These are phyloP conservation scores for Oryza glumipatula DNA, from an alignment of 176 grass and related monocot species.

Conservation along the genomic window DNA sequence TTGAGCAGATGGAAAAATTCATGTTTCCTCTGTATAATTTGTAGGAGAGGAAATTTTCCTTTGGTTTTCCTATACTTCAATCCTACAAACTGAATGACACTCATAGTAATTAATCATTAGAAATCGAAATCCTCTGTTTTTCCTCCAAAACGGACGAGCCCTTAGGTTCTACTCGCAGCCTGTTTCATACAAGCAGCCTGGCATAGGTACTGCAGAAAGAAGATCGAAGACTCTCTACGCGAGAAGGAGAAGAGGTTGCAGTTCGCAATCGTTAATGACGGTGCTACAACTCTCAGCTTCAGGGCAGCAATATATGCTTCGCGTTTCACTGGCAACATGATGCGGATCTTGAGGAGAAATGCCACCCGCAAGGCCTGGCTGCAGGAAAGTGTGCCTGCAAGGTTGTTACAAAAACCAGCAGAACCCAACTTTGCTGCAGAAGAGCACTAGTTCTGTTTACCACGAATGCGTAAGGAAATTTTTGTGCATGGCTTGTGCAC, in stretches of 20 bases:
- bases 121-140: too few relatives aligned
- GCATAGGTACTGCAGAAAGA: conserved; percentile 75
- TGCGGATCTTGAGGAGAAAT: conserved; percentile 68
- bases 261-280: conserved; percentile 54
- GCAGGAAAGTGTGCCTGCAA: conserved; percentile 65
- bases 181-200: conserved; percentile 96
- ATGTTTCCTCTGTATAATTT: too few relatives aligned
- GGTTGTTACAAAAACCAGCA: conserved; percentile 74
- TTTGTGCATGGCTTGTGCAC: not conserved
- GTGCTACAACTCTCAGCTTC: conserved; percentile 58
- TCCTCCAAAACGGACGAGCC: too few relatives aligned
- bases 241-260: conserved; percentile 76
- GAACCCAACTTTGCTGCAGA: conserved; percentile 77
- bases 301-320: conserved; percentile 70
- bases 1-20: too few relatives aligned
- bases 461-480: not conserved
- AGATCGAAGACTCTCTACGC: conserved; percentile 63
- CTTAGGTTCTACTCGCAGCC: conserved; percentile 40
- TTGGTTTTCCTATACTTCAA: too few relatives aligned
- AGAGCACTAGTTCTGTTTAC: conserved; percentile 43
- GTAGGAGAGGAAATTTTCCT: too few relatives aligned
- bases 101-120: too few relatives aligned
- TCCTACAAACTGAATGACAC: too few relatives aligned
- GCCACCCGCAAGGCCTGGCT: conserved; percentile 56
- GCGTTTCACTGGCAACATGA: conserved; percentile 73